Evolutionary conservation across 495 filamentous ascomycete genomes (phyloP), one percentile per base, ranked within the genome.

Genomic region (Aspergillus ostianus): DNA sequence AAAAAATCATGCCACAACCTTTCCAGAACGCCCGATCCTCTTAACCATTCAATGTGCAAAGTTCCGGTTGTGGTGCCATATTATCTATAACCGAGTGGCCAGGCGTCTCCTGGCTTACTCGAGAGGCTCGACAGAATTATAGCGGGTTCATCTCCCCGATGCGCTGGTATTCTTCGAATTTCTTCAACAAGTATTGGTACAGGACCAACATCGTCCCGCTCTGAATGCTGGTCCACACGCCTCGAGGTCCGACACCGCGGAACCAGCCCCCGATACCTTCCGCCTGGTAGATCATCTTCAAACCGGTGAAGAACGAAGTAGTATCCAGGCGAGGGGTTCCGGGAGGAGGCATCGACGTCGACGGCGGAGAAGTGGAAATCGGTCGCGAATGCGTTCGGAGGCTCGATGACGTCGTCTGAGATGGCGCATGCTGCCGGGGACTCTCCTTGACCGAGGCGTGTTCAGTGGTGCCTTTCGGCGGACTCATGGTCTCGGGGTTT

Each of bases 211-310:
- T 98, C 52, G 92, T 96, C 23, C 93, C 90, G 67, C 90, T 94
- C 76, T 98, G 94, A 51, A 97, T 90, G 69, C 91, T 95, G 51
- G 94, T 98, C 94, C 94, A 98, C n/a, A 97, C 91, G 56, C 86
- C 85, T 32, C 94, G 85, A 9, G 94, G 94, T 6, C 92, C 94
- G 36, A 98, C 94, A 13, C 94, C 94, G 41, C 95, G 85, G 72
- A 98, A 98, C 86, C 93, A 96, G 12, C 94, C 95, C 0, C 77
- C 84, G 44, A 97, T 56, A 0, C 94, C 94, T 71, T 98, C 94
- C 2, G 87, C 89, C 60, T 82, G 84, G 74, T 97, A 98, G 49
- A 98, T 92, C 32, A 94, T 80, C 65, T 79, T 87, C 53, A 98
- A 75, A 0, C 94, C 95, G 0, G 84, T 93, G 53, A 94, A 75